Evolutionary conservation across 2,329 filamentous ascomycete genomes (phyloP), one percentile per base, ranked within the genome.

Genomic region (Mycocentrospora acerina): DNA sequence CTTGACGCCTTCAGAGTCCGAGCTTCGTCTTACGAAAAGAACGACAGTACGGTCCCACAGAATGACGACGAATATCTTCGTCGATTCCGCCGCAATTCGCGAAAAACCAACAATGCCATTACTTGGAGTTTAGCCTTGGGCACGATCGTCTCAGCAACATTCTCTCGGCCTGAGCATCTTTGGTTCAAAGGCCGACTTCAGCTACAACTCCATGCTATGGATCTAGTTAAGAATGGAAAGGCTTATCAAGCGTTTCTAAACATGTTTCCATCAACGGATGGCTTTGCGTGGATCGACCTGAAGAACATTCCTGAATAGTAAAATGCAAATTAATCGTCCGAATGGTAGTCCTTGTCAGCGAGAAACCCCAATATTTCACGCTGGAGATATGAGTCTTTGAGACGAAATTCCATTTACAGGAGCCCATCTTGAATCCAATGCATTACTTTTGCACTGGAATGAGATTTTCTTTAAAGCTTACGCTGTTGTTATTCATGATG

Each of bases 111-210:
- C 25, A 51, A 52, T 13, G 46, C 39, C 7, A 44, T 55, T 10
- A 40, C 43, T 1, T 57, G 53, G 53, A 44, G 36, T 9, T 32
- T 57, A 3, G 42, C 41, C 16, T 36, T 55, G 8, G 53, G 51
- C 5, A 52, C 45, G 11, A 32, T 57, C 5, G 36, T 48, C n/a
- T 45, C 53, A 9, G 33, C 44, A 4, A 25, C 37, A 12, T 13
- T 47, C 3, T 17, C 39, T 9, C 29, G 38, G 11, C 49, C 53
- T 13, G 49, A 53, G 26, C 32, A 51, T 27, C 19, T 26, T 5
- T 57, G 53, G 51, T 55, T 53, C 35, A 46, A 42, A 14, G 42
- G 30, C 2, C 45, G 47, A 8, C 46, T 57, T 16, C 34, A 37
- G 13, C 11, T 40, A n/a, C 44, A 51, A 8, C 18, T 50, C 12